Conservation (phyloP, 805 yeast genomes). For the Wickerhamiella hasegawae region DNA sequence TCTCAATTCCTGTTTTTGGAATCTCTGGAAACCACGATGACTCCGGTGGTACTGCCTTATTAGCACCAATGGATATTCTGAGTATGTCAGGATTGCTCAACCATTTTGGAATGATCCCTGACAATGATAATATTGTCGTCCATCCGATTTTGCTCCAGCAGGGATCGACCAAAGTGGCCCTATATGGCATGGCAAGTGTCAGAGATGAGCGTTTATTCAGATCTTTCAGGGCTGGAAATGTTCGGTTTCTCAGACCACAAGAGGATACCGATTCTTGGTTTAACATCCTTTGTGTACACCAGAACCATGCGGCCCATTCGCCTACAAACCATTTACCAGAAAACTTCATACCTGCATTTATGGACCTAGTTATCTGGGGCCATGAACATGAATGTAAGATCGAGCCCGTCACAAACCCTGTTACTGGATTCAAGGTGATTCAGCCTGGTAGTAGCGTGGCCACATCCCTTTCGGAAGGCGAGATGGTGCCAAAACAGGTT, state of each 20-base stretch:
- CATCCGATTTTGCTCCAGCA: slow-evolving; percentile 70
- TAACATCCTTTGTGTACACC: slow-evolving; percentile 76
- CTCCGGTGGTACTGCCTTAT: slow-evolving; percentile 59
- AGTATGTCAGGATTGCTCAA: slow-evolving; percentile 71
- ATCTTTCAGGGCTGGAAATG: slow-evolving; percentile 65
- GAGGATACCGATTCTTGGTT: slow-evolving; percentile 54
- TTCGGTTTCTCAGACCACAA: slow-evolving; percentile 60
- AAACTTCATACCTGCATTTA: slow-evolving; percentile 58
- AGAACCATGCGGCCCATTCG: slow-evolving; percentile 68
- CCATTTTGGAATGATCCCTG: slow-evolving; percentile 71
- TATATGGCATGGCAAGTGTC: slow-evolving; percentile 79
- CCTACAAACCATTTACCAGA: slow-evolving; percentile 77
- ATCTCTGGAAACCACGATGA: slow-evolving; percentile 96
- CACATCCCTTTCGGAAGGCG: slow-evolving; percentile 77
- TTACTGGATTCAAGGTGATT: slow-evolving; percentile 55
- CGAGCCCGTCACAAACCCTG: slow-evolving; percentile 36
- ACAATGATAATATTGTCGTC: slow-evolving; percentile 58
- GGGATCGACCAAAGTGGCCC: slow-evolving; percentile 65
- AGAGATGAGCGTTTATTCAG: slow-evolving; percentile 78
- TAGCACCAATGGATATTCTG: slow-evolving; percentile 76
- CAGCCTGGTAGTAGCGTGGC: slow-evolving; percentile 94
- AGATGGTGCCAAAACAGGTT: slow-evolving; percentile 56
- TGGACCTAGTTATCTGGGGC: slow-evolving; percentile 87
- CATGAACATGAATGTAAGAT: slow-evolving; percentile 94
- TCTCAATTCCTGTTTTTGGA: slow-evolving; percentile 79